Evolutionary conservation across 345 rosid genomes (phyloP).

Genomic region (Durio zibethinus): DNA sequence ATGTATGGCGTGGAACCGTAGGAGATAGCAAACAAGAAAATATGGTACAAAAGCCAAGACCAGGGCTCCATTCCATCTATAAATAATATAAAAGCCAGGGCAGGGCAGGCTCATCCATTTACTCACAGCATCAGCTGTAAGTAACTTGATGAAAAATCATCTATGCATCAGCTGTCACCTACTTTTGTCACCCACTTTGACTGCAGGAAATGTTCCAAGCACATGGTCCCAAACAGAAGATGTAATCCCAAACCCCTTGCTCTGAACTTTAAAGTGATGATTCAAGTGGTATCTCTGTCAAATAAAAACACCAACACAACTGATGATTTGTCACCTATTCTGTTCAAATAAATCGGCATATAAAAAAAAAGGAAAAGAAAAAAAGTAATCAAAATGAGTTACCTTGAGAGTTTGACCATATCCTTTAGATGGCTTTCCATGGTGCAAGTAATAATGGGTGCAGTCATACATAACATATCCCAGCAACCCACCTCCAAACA

Average conservation of each 20-base stretch:
- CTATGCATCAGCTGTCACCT: conserved; percentile 8
- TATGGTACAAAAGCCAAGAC: not conserved
- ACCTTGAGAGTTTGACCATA: conserved; percentile 56
- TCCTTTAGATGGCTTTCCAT: conserved; percentile 55
- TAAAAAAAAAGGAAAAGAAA: not conserved
- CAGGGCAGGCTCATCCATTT: not conserved
- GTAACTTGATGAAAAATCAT: not conserved
- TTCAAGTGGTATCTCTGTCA: conserved; percentile 69
- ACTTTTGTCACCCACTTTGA: conserved; percentile 19
- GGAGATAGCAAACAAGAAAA: not conserved
- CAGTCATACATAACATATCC: conserved; percentile 68
- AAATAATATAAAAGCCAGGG: too few relatives aligned
- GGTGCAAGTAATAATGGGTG: conserved; percentile 75
- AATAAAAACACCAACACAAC: conserved; percentile 11
- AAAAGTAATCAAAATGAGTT: not conserved
- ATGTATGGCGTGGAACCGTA: not conserved
- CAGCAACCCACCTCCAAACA: conserved; percentile 61
- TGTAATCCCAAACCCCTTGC: conserved; percentile 69
- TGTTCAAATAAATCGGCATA: not conserved
- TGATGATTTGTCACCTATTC: not conserved
- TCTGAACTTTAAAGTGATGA: conserved; percentile 60
- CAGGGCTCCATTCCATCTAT: too few relatives aligned
- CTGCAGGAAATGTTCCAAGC: conserved; percentile 58
- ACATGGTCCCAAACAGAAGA: conserved; percentile 68
- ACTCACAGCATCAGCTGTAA: not conserved